Base-by-base conservation (phyloP, 768 basidiomycete genomes). In the Artomyces pyxidatus region DNA sequence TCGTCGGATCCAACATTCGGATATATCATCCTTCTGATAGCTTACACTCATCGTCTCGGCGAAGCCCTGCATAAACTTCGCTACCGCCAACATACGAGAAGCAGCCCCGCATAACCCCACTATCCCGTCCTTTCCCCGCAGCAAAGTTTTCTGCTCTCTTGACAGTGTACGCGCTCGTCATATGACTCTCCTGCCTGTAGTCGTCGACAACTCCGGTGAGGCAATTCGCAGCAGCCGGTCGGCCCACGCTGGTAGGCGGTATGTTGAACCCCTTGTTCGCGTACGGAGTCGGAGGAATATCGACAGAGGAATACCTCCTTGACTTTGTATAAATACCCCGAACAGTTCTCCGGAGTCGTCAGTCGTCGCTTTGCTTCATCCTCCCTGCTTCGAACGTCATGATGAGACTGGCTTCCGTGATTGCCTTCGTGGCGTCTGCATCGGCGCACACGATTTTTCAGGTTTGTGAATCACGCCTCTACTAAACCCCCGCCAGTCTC, bases 361-460 rank as follows among this genome's bases (percentile, higher is more conserved):
- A 37, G 16, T 28, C 29, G n/a, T 21, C 45, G 28, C 32, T 44
- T 19, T 17, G 12, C 21, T 16, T 26, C 14, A 45, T 32, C 28
- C 25, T 16, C 2, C 12, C 16, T 7, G 25, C 17, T 32, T 29
- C 30, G 19, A n/a, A n/a, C 16, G 50, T 19, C 43, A 59, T 56
- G 58, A 53, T 37, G 52, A 45, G 41, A 26, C 51, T 60, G 32
- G 39, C 54, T 51, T 52, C 59, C 48, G 44, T 60, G 37, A 37
- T 49, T 14, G 48, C 65, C 37, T 51, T 67, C 27, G 42, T 65
- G 35, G 59, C 65, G 22, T 51, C 72, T 42, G 57, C 63, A 23
- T 50, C 58, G 38, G 77, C 71, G 6, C 77, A 78, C 53, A 70
- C 72, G 19, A 77, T 80, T 50, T 76, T 79, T 60, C 77, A 77